Evolutionary conservation across 257 asterid species (phyloP), one percentile per base, ranked within the genome.

Genomic region (Asclepias syriaca): DNA sequence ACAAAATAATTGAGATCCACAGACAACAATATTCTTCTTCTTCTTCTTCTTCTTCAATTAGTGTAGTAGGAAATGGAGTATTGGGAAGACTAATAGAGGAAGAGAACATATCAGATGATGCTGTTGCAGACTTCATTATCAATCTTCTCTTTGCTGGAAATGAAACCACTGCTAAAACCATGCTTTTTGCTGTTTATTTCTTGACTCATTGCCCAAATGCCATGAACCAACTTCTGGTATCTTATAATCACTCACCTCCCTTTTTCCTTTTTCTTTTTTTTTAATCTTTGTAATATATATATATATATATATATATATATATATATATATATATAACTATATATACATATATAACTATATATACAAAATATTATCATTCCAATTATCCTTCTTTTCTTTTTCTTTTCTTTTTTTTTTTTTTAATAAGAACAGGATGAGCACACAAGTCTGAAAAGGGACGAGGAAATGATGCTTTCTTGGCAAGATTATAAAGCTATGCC

Each of bases 141-240:
- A 93, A 90, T 79, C 96, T 90, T 74, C 87, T 93, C 66, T 93
- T 93, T 58, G 98, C 98, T n/a, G 98, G 97, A 32, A 93, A 90
- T 58, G 98, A 93, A 74, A 93, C 98, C 6, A 90, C 98, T 0
- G 89, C 98, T 68, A 90, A 93, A 80, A 93, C 97, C 74, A 93
- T 90, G 97, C 88, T 90, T 64, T 88, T 90, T 73, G 90, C 98
- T 68, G 87, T 93, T 69, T 88, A 87, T 81, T 93, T 87, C 88
- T 89, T 93, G 72, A 81, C 90, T 76, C 95, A 81, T 39, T 88
- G 89, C 71, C 95, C 98, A 60, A 85, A 66, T 63, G 96, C 97
- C 76, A 75, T 88, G 95, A 86, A 75, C 72, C 96, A 90, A 78
- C 64, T 93, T 72, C 85, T 82, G 93, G 98, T 93, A 90, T 9